Base-by-base conservation (phyloP, 1,139 yeast species). In the Blastobotrys buckinghamii region DNA sequence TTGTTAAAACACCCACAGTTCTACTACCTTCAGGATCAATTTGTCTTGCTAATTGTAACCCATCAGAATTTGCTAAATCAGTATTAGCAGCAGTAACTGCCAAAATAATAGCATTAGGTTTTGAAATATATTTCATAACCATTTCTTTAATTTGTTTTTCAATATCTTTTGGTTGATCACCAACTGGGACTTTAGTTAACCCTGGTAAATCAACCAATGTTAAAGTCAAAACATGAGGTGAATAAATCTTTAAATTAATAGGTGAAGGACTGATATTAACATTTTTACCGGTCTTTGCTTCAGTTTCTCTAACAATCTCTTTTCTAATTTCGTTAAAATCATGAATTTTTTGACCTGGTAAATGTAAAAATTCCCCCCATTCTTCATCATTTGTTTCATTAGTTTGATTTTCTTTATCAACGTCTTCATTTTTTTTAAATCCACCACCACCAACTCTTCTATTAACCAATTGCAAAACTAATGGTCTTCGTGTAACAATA, bases 151-250 rank as follows among this genome's bases (percentile, higher is more conserved):
- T 94, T 69, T 87, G 96, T 56, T 79, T 82, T 73, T 92, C 99
- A 57, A 92, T 92, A 68, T 92, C 98, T 65, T 85, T 87, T 48
- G 99, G 99, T 70, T 92, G 99, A 68, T 92, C 98, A 43, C 99
- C 99, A 45, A 92, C 97, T n/a, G 99, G 98, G 38, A 94, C 98
- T 69, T 92, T 92, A 29, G 99, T 92, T 63, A 94, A 77, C 54
- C 99, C 99, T 13, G 99, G 99, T 60, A 92, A 77, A 74, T 92
- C 99, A 39, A 92, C 98, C 63, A 92, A 78, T 2, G 99, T 94
- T 68, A 92, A 78, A 13, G 97, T 92, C 63, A 92, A 76, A 46
- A 92, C 98, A 64, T 90, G 92, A 13, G 99, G 98, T 26, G 97
- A 90, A 68, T 85, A 90, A 58, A 92, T 89, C 69, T 97, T 79